phyloP scores from a whole-genome alignment of 371 early-diverging fungal genomes.

The Mycotypha africana region DNA sequence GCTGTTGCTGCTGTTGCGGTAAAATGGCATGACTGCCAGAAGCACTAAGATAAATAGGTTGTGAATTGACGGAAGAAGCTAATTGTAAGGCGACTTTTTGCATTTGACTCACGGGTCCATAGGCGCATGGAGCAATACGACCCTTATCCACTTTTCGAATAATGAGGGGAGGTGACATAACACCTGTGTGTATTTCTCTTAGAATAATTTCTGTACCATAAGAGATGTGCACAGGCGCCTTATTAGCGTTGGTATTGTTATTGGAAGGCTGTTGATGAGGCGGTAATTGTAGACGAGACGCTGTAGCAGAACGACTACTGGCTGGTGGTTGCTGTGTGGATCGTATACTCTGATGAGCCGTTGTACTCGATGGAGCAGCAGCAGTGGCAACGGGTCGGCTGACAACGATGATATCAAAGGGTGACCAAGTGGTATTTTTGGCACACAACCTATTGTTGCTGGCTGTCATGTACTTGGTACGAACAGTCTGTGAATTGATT shows the following conservation, averaged over 20 bases:
- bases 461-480: slow-evolving; percentile 75
- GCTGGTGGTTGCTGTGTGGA: neutral
- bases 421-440: slow-evolving; percentile 72
- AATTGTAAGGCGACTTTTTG: slow-evolving; percentile 78
- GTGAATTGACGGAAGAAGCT: slow-evolving; percentile 18
- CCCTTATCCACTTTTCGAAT: slow-evolving; percentile 79
- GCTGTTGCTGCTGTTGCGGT: no score
- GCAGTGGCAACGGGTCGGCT: slow-evolving; percentile 24
- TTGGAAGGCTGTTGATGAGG: neutral
- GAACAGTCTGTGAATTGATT: slow-evolving; percentile 81
- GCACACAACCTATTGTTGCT: slow-evolving; percentile 58
- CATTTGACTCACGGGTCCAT: slow-evolving; percentile 81
- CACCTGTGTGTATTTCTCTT: slow-evolving; percentile 57
- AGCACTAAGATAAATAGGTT: slow-evolving; percentile 34
- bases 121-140: slow-evolving; percentile 57
- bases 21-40: slow-evolving; percentile 24
- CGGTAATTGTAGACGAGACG: slow-evolving; percentile 8
- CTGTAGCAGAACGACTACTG: neutral
- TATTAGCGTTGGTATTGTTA: slow-evolving; percentile 1
- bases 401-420: slow-evolving; percentile 64
- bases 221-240: slow-evolving; percentile 46
- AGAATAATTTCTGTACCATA: slow-evolving; percentile 74
- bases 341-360: slow-evolving; percentile 20
- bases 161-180: slow-evolving; percentile 64
- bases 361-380: neutral